Conservation (phyloP, 768 basidiomycete species). For the Mycena polygramma region DNA sequence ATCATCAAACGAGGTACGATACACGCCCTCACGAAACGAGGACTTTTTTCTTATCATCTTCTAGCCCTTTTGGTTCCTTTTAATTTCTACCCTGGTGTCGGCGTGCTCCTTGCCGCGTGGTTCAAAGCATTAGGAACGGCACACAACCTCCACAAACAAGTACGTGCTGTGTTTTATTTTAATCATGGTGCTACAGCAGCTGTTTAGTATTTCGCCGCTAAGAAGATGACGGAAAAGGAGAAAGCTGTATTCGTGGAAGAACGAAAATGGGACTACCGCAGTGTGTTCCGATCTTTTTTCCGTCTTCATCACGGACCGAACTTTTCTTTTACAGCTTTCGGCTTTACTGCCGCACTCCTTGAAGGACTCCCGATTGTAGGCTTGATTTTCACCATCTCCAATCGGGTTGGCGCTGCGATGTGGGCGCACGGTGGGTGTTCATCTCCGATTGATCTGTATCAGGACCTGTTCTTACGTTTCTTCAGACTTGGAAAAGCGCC, state of each 20-base stretch:
- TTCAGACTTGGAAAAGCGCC: slow-evolving; percentile 73
- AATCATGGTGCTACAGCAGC: not conserved
- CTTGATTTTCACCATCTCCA: slow-evolving; percentile 85
- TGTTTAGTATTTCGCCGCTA: slow-evolving; percentile 82
- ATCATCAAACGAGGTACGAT: slow-evolving; percentile 60
- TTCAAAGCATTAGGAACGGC: slow-evolving; percentile 79
- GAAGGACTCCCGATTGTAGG: slow-evolving; percentile 89
- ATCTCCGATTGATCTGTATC: not conserved
- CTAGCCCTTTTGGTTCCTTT: slow-evolving; percentile 73
- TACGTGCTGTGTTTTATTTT: slow-evolving; percentile 46
- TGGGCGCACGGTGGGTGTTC: slow-evolving; percentile 82
- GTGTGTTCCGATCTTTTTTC: slow-evolving; percentile 53
- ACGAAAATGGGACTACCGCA: slow-evolving; percentile 88
- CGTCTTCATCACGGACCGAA: not conserved
- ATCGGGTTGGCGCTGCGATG: slow-evolving; percentile 94
- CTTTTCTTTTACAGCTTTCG: slow-evolving; percentile 71
- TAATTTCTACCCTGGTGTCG: slow-evolving; percentile 77
- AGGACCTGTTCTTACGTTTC: slow-evolving; percentile 15
- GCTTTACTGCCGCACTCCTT: slow-evolving; percentile 85
- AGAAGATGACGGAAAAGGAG: slow-evolving; percentile 82
- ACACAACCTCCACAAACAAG: slow-evolving; percentile 75
- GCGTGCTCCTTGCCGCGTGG: slow-evolving; percentile 70
- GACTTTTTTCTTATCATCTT: not conserved
- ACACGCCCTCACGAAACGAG: not conserved
- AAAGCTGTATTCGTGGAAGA: slow-evolving; percentile 87